These are phyloP conservation scores for Myxozyma melibiosi DNA, from an alignment of 805 yeast genomes.

Conservation along the genomic window DNA sequence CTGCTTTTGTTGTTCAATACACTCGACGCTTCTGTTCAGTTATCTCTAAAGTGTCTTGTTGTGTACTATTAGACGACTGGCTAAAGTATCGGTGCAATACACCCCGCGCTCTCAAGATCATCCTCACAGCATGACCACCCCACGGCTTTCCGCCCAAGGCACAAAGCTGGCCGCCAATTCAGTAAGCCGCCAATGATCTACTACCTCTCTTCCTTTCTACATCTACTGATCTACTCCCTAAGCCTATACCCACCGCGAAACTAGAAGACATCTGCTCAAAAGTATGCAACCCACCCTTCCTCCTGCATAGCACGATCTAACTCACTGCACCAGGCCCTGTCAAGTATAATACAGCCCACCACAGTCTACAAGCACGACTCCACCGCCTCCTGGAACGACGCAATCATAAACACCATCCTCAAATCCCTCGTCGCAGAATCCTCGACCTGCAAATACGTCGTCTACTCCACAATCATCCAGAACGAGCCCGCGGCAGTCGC, in stretches of 20 bases:
- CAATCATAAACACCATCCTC: conserved; percentile 19
- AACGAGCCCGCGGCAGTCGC: conserved; percentile 9
- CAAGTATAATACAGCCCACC: conserved; percentile 7
- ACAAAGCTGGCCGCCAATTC: conserved; percentile 18
- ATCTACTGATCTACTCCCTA: not conserved
- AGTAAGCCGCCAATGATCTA: conserved; percentile 2
- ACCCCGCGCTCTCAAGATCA: no score
- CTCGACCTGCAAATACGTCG: conserved; percentile 32
- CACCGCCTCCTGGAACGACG: conserved; percentile 20
- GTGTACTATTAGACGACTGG: no score
- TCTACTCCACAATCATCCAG: conserved; percentile 34
- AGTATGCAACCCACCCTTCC: no score
- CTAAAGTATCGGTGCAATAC: no score
- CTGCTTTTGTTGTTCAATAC: not conserved
- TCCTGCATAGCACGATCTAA: no score
- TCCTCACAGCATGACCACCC: conserved; percentile 12
- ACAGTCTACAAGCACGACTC: conserved; percentile 21
- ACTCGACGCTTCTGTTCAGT: no score
- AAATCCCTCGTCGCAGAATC: conserved; percentile 12
- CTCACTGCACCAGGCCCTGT: no score
- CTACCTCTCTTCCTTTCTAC: not conserved
- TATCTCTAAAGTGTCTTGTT: no score
- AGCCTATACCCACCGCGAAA: conserved; percentile 19
- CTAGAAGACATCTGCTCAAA: conserved; percentile 21
- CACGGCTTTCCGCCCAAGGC: conserved; percentile 21